Conservation (phyloP, 495 filamentous ascomycete genomes). For the Aspergillus haitiensis region DNA sequence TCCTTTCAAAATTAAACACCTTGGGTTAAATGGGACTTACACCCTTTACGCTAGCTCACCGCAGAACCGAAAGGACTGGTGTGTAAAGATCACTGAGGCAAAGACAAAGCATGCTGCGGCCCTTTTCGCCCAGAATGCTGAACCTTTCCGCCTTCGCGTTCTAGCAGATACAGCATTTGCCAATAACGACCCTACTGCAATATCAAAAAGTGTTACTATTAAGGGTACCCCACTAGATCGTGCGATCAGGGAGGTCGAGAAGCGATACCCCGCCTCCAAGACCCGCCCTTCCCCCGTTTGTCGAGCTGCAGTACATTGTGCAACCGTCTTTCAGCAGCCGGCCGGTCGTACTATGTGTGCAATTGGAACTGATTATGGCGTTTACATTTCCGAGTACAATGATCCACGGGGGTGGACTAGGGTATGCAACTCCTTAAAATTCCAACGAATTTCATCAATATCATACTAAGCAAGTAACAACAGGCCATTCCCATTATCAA, state of each 20-base stretch:
- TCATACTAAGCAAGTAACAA: constrained; percentile 10
- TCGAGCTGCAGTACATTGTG: constrained; percentile 83
- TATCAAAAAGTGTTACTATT: constrained; percentile 62
- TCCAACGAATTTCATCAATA: background rate
- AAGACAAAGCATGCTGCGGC: constrained; percentile 90
- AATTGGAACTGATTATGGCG: constrained; percentile 91
- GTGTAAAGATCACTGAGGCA: constrained; percentile 86
- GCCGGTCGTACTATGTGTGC: constrained; percentile 83
- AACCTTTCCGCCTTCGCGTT: constrained; percentile 90
- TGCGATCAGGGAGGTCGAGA: constrained; percentile 85
- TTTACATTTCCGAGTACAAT: constrained; percentile 79
- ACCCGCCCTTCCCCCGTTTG: constrained; percentile 74
- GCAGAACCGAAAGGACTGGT: constrained; percentile 81
- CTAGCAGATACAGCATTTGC: constrained; percentile 91
- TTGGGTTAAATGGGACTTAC: constrained; percentile 81
- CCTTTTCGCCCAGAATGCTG: constrained; percentile 87
- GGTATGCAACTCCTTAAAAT: constrained; percentile 50
- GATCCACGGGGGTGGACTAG: constrained; percentile 88
- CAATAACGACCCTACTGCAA: constrained; percentile 62
- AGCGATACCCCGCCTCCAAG: constrained; percentile 61
- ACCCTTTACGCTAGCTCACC: constrained; percentile 79
- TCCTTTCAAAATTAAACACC: constrained; percentile 94
- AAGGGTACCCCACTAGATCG: constrained; percentile 88
- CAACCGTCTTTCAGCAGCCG: constrained; percentile 79
- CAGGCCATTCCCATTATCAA: constrained; percentile 70